Evolutionary conservation across 2,329 filamentous ascomycete genomes (phyloP), one percentile per base, ranked within the genome.

Genomic region (Clonostachys solani): DNA sequence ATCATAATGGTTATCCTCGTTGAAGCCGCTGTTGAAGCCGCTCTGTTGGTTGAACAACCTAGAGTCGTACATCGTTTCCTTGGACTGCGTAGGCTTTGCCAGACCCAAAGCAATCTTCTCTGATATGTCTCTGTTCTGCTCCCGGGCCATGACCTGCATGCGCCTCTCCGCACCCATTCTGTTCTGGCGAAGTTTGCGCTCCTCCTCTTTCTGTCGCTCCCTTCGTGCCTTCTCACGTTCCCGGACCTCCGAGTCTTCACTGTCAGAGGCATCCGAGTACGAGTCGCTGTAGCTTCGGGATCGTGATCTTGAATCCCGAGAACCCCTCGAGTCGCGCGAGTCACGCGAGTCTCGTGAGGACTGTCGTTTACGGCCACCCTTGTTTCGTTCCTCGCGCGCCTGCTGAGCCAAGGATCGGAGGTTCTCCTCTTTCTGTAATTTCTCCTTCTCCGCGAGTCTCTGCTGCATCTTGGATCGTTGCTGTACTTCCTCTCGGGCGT

Each of bases 1-100:
- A 66, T 97, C 94, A 71, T 97, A 99, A 1, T 86, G 84, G 61
- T 99, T 94, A 65, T 99, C 94, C 66, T 99, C 94, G 66, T 99
- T 99, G 77, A 96, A 91, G 1, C 92, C 94, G 45, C 84, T 81
- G 56, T 91, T 86, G 63, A 99, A 95, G 0, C 94, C 94, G 57
- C 87, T 92, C 6, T 84, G 87, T 69, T 95, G 90, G 69, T 97
- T 96, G 71, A 99, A 99, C 33, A 99, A 71, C 38, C 94, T 80
- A 3, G 91, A 95, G 70, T 99, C 94, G 72, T 95, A 99, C 94
- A 97, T 97, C 19, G 88, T 85, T 66, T 99, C 94, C 47, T 86
- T 86, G 44, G 85, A 88, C 62, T 94, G 87, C 5, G 94, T 96
- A 4, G 94, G 94, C 67, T 97, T 99, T 6, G 94, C 94, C 43